Percentiles rank a stretch among this genome's conserved stretches.
Conservation (phyloP, 257 asterid species). For the Agastache rugosa region DNA sequence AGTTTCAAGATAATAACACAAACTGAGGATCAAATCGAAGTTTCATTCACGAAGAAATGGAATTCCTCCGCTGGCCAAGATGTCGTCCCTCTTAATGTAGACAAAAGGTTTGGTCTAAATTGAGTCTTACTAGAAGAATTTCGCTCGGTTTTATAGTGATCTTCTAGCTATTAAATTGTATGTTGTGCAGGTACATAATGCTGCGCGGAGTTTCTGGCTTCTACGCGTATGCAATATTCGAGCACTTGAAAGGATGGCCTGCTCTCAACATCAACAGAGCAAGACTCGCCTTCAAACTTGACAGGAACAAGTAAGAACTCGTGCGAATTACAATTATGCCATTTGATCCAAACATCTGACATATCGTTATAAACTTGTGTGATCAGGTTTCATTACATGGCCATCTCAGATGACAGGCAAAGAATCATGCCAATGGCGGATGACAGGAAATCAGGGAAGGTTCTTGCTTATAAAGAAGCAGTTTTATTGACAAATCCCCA, state of each 20-base stretch:
- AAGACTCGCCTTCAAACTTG: slow-evolving; percentile 53
- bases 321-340: no score
- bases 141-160: no score
- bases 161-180: no score
- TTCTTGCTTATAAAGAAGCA: slow-evolving; percentile 61
- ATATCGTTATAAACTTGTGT: no score
- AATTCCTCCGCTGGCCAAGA: slow-evolving; percentile 32
- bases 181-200: slow-evolving; percentile 40
- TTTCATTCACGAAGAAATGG: slow-evolving; percentile 66
- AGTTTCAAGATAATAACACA: slow-evolving; percentile 47
- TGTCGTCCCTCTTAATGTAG: slow-evolving; percentile 54
- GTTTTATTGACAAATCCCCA: slow-evolving; percentile 53
- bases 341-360: no score
- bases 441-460: slow-evolving; percentile 46
- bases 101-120: slow-evolving; percentile 49
- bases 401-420: slow-evolving; percentile 59
- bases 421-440: slow-evolving; percentile 55
- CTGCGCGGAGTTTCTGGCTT: slow-evolving; percentile 51
- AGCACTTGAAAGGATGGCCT: slow-evolving; percentile 50
- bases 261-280: slow-evolving; percentile 40
- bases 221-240: slow-evolving; percentile 47
- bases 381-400: slow-evolving; percentile 64
- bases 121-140: no score
- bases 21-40: slow-evolving; percentile 56
- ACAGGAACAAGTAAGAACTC: slow-evolving; percentile 39